These are phyloP conservation scores for Colletotrichum lindemuthianum DNA, from an alignment of 2,329 filamentous ascomycete species.

Conservation along the genomic window DNA sequence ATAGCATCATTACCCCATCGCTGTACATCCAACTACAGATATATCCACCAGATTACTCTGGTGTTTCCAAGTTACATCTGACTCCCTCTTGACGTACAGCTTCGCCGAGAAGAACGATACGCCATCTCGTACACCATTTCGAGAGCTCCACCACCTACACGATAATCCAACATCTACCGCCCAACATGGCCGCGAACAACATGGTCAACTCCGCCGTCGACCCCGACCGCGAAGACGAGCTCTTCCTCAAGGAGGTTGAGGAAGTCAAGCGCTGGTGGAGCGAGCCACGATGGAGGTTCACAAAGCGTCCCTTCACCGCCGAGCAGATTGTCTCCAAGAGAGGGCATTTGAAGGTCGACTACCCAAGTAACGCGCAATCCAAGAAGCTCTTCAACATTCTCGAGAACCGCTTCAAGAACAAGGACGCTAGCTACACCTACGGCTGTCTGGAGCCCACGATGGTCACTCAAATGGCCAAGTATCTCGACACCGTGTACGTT, in stretches of 20 bases:
- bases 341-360: conserved; percentile 89
- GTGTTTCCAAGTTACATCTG: neutral
- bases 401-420: conserved; percentile 86
- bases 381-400: conserved; percentile 97
- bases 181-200: conserved; percentile 69
- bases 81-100: no score
- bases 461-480: conserved; percentile 99
- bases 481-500: conserved; percentile 97
- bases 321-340: conserved; percentile 98
- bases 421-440: conserved; percentile 92
- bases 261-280: conserved; percentile 95
- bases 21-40: neutral
- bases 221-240: conserved; percentile 67
- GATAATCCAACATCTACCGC: conserved; percentile 21
- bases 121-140: neutral
- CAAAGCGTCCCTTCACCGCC: conserved; percentile 91
- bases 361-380: conserved; percentile 86
- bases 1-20: conserved; percentile 32
- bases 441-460: conserved; percentile 98
- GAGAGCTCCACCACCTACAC: neutral
- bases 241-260: conserved; percentile 84
- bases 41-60: neutral
- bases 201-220: conserved; percentile 69
- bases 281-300: conserved; percentile 91
- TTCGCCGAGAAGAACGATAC: neutral